Conservation (phyloP, 2,329 filamentous ascomycete genomes). For the Macrophomina phaseolina region DNA sequence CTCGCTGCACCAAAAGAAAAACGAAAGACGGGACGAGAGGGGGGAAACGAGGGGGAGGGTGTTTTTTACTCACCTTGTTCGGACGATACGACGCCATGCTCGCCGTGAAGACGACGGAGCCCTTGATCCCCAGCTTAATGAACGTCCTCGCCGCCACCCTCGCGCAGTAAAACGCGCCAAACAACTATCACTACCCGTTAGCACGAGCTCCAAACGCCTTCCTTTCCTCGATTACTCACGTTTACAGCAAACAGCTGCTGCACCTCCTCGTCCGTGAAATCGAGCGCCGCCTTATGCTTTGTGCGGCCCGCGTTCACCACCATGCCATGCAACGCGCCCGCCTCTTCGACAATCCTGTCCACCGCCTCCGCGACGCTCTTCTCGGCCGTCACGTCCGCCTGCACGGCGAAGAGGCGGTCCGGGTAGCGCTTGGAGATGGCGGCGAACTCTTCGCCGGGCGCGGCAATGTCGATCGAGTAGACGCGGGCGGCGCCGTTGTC, state of each 20-base stretch:
- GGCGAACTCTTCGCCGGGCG: conserved; percentile 51
- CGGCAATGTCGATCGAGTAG: conserved; percentile 55
- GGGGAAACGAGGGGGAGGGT: too few species aligned
- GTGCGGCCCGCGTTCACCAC: conserved; percentile 58
- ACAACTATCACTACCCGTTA: conserved; percentile 35
- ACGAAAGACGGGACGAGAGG: too few species aligned
- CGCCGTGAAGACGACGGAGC: conserved; percentile 54
- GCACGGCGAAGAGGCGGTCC: conserved; percentile 47
- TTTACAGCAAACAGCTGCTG: conserved; percentile 53
- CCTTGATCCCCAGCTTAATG: conserved; percentile 53
- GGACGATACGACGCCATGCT: conserved; percentile 56
- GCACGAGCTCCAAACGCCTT: too few species aligned
- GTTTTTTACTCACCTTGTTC: conserved; percentile 46
- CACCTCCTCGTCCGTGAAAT: conserved; percentile 57
- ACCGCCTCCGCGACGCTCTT: conserved; percentile 51
- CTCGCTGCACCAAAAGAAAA: too few species aligned
- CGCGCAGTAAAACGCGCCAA: conserved; percentile 54
- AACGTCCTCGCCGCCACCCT: conserved; percentile 52
- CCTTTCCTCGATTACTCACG: not conserved
- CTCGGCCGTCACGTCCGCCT: conserved; percentile 57
- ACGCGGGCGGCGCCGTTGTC: conserved; percentile 51
- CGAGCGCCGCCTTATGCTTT: conserved; percentile 58
- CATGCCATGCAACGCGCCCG: conserved; percentile 56
- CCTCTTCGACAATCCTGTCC: conserved; percentile 52
- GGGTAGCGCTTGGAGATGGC: conserved; percentile 48